Evolutionary conservation across 768 basidiomycete genomes (phyloP).

Genomic region (Filobasidium floriforme): DNA sequence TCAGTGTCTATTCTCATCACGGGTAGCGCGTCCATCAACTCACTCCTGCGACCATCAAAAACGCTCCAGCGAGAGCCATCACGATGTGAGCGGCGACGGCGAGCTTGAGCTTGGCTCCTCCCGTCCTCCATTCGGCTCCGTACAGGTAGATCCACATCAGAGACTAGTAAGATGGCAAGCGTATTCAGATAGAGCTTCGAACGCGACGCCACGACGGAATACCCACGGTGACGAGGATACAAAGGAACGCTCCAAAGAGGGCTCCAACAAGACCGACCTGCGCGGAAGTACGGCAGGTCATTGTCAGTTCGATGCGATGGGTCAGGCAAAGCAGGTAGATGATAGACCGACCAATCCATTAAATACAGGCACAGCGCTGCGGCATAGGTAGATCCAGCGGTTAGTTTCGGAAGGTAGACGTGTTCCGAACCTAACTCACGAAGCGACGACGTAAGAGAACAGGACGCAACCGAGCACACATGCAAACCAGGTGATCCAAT

Average conservation of each 20-base stretch:
- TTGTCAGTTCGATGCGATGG: too few relatives aligned
- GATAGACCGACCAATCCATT: slow-evolving; percentile 27
- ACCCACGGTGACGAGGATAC: slow-evolving; percentile 9
- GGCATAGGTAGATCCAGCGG: not conserved
- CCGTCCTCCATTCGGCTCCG: slow-evolving; percentile 16
- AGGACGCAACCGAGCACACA: slow-evolving; percentile 14
- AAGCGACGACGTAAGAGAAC: slow-evolving; percentile 16
- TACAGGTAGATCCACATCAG: slow-evolving; percentile 25
- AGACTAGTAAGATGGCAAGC: not conserved
- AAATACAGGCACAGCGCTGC: slow-evolving; percentile 27
- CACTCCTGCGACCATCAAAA: slow-evolving; percentile 28
- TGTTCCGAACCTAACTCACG: not conserved
- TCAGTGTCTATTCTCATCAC: not conserved
- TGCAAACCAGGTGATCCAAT: slow-evolving; percentile 19
- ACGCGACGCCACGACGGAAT: not conserved
- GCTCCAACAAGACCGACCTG: too few relatives aligned
- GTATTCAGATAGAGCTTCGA: not conserved
- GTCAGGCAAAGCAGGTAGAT: too few relatives aligned
- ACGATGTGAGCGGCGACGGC: slow-evolving; percentile 22
- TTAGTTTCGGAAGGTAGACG: not conserved
- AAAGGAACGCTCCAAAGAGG: slow-evolving; percentile 22
- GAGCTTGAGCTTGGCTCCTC: slow-evolving; percentile 5
- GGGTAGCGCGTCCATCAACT: not conserved
- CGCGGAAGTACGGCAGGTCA: too few relatives aligned
- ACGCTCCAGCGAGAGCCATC: slow-evolving; percentile 21